Conservation (phyloP, 1,139 yeast species). For the Taiozyma onychis region DNA sequence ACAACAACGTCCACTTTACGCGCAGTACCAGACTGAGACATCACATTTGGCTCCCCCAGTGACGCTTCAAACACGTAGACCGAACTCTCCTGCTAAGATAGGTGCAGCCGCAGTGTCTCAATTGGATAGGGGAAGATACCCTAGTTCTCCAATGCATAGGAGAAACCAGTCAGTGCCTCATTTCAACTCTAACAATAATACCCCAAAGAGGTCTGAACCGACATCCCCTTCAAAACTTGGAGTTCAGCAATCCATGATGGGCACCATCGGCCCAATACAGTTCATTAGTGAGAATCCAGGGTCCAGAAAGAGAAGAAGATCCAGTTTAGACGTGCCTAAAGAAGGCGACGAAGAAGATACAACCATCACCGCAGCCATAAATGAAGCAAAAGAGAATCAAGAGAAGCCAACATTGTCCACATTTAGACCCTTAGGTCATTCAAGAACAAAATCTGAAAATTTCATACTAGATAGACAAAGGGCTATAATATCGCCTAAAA, state of each 20-base stretch:
- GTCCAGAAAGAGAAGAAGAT: constrained; percentile 16
- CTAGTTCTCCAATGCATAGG: constrained; percentile 22
- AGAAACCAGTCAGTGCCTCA: constrained; percentile 26
- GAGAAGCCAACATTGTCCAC: neutral
- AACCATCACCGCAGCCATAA: neutral
- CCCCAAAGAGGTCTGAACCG: neutral
- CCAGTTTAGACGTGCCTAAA: constrained; percentile 9
- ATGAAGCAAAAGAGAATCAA: constrained; percentile 1
- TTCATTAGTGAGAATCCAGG: constrained; percentile 25
- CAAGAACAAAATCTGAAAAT: constrained; percentile 14
- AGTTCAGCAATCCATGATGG: constrained; percentile 22
- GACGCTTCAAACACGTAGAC: constrained; percentile 25
- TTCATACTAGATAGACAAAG: constrained; percentile 4
- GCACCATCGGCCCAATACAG: constrained; percentile 20
- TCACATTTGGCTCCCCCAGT: constrained; percentile 19
- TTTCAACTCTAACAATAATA: constrained; percentile 1
- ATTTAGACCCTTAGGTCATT: constrained; percentile 3
- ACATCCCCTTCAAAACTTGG: neutral
- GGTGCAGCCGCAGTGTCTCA: constrained; percentile 72
- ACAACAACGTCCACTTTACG: neutral
- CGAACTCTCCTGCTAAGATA: constrained; percentile 63
- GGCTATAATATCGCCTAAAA: neutral
- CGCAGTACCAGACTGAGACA: neutral
- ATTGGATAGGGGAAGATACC: constrained; percentile 27
- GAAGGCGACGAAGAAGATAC: constrained; percentile 4